Conservation (phyloP, 176 grass and related monocot genomes). For the Carex scoparia region DNA sequence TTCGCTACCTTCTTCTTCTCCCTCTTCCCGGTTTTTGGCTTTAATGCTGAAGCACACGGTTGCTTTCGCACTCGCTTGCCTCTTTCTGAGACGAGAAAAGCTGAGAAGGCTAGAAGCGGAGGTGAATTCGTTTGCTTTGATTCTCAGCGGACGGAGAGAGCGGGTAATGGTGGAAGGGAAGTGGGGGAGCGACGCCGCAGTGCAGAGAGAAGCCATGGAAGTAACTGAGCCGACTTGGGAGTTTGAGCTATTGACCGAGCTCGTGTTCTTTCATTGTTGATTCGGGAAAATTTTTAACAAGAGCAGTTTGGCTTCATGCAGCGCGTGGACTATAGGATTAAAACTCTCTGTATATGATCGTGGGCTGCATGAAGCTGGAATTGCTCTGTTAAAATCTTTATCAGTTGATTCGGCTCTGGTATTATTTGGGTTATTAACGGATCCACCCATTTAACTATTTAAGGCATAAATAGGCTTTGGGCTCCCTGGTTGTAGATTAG, state of each 20-base stretch:
- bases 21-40: neutral
- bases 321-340: too few relatives aligned
- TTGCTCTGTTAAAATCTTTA: too few relatives aligned
- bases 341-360: too few relatives aligned
- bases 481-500: neutral
- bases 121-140: neutral
- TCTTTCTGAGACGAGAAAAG: neutral
- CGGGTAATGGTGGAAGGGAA: neutral
- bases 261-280: neutral
- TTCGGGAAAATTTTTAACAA: neutral
- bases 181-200: neutral
- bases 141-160: neutral
- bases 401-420: too few relatives aligned
- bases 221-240: neutral
- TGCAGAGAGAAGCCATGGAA: constrained; percentile 14
- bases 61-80: neutral
- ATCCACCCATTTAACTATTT: neutral
- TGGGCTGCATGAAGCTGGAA: too few relatives aligned
- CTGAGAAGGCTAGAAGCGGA: neutral
- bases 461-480: neutral
- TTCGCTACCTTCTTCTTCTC: neutral
- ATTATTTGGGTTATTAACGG: neutral
- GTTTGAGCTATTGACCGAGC: neutral
- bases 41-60: neutral
- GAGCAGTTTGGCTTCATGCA: too few relatives aligned